phyloP scores from a whole-genome alignment of 2,329 filamentous ascomycete genomes.

The Cadophora sp. region DNA sequence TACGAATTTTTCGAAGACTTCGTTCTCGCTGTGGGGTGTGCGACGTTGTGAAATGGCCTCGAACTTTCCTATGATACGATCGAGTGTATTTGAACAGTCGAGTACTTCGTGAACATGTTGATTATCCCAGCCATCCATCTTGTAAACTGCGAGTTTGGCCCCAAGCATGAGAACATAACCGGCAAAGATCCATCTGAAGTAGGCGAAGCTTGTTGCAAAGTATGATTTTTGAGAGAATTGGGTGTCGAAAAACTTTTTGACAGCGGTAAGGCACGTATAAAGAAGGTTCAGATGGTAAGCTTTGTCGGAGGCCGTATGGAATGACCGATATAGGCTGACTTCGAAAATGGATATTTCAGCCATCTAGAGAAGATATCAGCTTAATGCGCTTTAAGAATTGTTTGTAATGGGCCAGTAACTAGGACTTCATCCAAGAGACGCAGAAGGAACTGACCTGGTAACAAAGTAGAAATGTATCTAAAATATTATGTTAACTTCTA shows the following conservation, averaged over 20 bases:
- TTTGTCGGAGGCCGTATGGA: constrained; percentile 20
- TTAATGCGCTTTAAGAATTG: not conserved
- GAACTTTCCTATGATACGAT: constrained; percentile 32
- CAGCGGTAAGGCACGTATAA: constrained; percentile 22
- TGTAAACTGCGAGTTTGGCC: constrained; percentile 20
- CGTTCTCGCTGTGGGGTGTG: constrained; percentile 15
- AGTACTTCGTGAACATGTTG: constrained; percentile 18
- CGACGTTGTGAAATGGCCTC: constrained; percentile 20
- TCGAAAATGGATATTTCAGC: constrained; percentile 28
- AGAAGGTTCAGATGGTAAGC: constrained; percentile 22
- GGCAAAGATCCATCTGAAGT: constrained; percentile 17
- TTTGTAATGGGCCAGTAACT: not conserved
- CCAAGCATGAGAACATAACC: constrained; percentile 24
- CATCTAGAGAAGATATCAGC: not conserved
- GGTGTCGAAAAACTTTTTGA: constrained; percentile 21
- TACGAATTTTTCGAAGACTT: constrained; percentile 15
- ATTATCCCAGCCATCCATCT: constrained; percentile 26
- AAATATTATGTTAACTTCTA: not conserved
- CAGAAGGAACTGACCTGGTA: not conserved
- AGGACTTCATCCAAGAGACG: not conserved
- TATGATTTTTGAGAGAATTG: constrained; percentile 7
- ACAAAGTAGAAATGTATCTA: constrained; percentile 15
- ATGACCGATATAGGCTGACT: constrained; percentile 13
- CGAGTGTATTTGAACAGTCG: constrained; percentile 14
- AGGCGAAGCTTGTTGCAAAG: constrained; percentile 16